These are phyloP conservation scores for Croton setiger DNA, from an alignment of 441 rosid genomes.

Conservation along the genomic window DNA sequence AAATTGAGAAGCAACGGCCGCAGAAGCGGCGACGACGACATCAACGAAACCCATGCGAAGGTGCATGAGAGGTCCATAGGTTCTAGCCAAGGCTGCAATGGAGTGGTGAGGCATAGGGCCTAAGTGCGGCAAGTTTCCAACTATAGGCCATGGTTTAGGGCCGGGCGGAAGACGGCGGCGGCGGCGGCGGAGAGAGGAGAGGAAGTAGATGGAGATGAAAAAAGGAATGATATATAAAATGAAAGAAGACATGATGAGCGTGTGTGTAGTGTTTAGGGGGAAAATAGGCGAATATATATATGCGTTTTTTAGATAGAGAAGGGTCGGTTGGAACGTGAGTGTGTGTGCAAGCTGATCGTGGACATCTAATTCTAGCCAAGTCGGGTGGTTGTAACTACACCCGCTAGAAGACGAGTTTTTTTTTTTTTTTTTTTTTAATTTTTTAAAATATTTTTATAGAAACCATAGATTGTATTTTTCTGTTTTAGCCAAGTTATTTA, in stretches of 20 bases:
- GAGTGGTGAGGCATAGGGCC: slow-evolving; percentile 65
- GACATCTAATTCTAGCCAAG: too few relatives aligned
- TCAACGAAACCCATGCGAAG: slow-evolving; percentile 63
- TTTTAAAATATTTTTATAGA: too few relatives aligned
- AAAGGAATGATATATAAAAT: neutral
- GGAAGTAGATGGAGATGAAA: slow-evolving; percentile 17
- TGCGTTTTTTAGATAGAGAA: too few relatives aligned
- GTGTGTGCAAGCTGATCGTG: too few relatives aligned
- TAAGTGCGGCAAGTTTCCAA: slow-evolving; percentile 78
- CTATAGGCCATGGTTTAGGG: slow-evolving; percentile 69
- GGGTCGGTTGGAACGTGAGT: too few relatives aligned
- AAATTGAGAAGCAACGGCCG: slow-evolving; percentile 70
- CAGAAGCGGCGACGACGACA: slow-evolving; percentile 70
- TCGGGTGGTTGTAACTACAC: too few relatives aligned
- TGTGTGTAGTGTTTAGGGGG: too few relatives aligned
- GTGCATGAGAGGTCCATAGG: slow-evolving; percentile 68
- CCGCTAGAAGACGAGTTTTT: too few relatives aligned
- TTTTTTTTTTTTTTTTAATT: too few relatives aligned
- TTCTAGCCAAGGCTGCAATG: slow-evolving; percentile 44
- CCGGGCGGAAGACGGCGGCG: slow-evolving; percentile 64
- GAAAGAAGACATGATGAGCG: slow-evolving; percentile 18
- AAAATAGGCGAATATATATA: too few relatives aligned
- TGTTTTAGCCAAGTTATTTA: too few relatives aligned
- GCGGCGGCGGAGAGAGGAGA: slow-evolving; percentile 19
- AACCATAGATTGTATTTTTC: too few relatives aligned